These are phyloP conservation scores for Lentinus polychrous DNA, from an alignment of 1,284 basidiomycete genomes.

Conservation along the genomic window DNA sequence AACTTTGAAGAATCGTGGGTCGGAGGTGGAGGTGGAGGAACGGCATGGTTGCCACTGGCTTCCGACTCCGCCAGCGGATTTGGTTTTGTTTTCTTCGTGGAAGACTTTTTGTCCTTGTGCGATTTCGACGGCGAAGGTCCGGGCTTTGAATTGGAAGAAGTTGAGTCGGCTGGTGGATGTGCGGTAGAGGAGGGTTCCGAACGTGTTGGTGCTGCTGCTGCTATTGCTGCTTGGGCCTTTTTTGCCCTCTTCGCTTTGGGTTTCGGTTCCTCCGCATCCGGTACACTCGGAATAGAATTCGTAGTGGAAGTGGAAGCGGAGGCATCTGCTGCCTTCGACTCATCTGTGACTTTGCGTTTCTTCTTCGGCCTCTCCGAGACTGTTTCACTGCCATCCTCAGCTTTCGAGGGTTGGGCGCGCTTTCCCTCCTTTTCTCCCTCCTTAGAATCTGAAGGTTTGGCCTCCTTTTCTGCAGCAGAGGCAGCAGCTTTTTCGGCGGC, in stretches of 20 bases:
- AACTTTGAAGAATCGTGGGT: too few relatives aligned
- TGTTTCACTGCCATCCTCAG: background rate
- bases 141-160: too few relatives aligned
- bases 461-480: background rate
- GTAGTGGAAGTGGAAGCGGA: background rate
- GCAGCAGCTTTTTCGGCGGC: conserved; percentile 12
- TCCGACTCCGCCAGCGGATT: too few relatives aligned
- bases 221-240: background rate
- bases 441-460: background rate
- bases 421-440: too few relatives aligned
- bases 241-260: conserved; percentile 4
- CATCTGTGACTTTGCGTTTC: conserved; percentile 22
- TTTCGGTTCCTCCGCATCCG: background rate
- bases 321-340: too few relatives aligned
- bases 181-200: background rate
- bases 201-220: background rate
- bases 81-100: too few relatives aligned
- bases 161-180: too few relatives aligned
- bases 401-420: too few relatives aligned
- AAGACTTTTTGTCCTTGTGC: too few relatives aligned
- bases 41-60: too few relatives aligned
- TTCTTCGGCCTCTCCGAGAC: conserved; percentile 16
- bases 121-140: too few relatives aligned
- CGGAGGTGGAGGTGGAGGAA: too few relatives aligned
- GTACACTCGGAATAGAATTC: background rate